Base-by-base conservation (phyloP, 345 rosid genomes). In the Orychophragmus violaceus region DNA sequence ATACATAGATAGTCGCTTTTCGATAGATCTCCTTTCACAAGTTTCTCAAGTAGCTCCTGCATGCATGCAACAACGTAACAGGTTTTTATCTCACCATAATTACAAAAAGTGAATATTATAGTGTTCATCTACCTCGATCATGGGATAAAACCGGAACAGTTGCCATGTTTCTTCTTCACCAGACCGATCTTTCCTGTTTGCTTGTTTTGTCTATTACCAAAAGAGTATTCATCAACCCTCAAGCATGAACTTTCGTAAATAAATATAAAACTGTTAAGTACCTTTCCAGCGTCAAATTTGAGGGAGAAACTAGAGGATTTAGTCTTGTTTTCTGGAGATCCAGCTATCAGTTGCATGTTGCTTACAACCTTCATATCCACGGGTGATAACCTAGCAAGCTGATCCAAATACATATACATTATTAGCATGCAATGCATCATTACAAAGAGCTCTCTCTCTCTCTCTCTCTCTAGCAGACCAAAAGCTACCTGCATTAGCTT, bases 141-240 rank as follows among this genome's bases (percentile, higher is more conserved):
- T 58, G 36, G 98, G 98, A 78, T 83, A 93, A 79, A 93, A 93
- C 56, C 95, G 87, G 67, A 84, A 93, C 5, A 89, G 82, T 68
- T 80, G 86, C 98, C 98, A 93, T 23, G 90, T 81, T 83, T 87
- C 90, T 81, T 92, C 98, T 62, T 93, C 97, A 13, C 82, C 91
- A 28, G 83, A 77, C 69, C 96, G 79, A 68, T 93, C 98, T 69
- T 86, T 86, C 66, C 98, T 86, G 45, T 82, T 78, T 41, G 96
- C 97, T 33, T 80, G 84, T 79, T 85, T 93, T 30, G 83, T 82
- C 98, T 91, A 77, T 49, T 52, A 44, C 75, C 42, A 67, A 65
- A 64, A 48, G n/a, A 53, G 68, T 29, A 51, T 42, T 18, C 51
- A 37, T 66, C 23, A 64, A 42, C 55, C 7, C 14, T 71, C 48